A percentile compares a stretch with the other conserved stretches of the same genome.
These are phyloP conservation scores for Colletotrichum sp. DNA, from an alignment of 2,329 filamentous ascomycete genomes.

Conservation along the genomic window DNA sequence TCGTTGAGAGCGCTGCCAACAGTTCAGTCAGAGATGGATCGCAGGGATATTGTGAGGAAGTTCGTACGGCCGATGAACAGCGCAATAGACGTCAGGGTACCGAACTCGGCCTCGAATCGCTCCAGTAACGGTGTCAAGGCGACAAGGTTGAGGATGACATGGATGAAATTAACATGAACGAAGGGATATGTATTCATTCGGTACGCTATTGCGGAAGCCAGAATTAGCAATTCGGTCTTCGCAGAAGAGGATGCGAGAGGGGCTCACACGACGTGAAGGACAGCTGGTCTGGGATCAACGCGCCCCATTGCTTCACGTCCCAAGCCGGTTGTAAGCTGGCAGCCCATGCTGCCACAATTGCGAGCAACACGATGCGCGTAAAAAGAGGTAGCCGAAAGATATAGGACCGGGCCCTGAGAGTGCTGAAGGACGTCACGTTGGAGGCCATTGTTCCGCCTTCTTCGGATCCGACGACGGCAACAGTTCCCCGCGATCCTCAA, in stretches of 20 bases:
- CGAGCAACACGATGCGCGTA: slow-evolving; percentile 74
- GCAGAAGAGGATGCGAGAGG: not conserved
- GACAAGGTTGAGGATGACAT: slow-evolving; percentile 79
- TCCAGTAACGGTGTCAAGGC: slow-evolving; percentile 89
- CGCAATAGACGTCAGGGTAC: slow-evolving; percentile 84
- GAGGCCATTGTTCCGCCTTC: slow-evolving; percentile 6
- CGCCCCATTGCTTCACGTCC: slow-evolving; percentile 78
- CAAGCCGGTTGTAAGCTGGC: slow-evolving; percentile 72
- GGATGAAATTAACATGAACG: slow-evolving; percentile 82
- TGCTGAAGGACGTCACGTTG: slow-evolving; percentile 59
- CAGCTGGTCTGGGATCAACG: slow-evolving; percentile 79
- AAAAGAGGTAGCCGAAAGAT: slow-evolving; percentile 85
- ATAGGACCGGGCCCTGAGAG: slow-evolving; percentile 78
- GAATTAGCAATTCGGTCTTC: not conserved
- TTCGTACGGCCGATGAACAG: slow-evolving; percentile 91
- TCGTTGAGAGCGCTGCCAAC: slow-evolving; percentile 73
- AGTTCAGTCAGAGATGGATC: slow-evolving; percentile 20
- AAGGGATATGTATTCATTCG: slow-evolving; percentile 91
- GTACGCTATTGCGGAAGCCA: slow-evolving; percentile 68
- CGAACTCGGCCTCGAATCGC: slow-evolving; percentile 90
- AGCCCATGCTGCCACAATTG: slow-evolving; percentile 62
- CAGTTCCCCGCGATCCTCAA: not conserved
- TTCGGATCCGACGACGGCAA: not conserved
- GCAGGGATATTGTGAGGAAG: not conserved
- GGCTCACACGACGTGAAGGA: slow-evolving; percentile 76